A percentile compares a stretch with the other conserved stretches of the same genome.
phyloP scores from a whole-genome alignment of 305 asterid species.

The Fraxinus dipetala region DNA sequence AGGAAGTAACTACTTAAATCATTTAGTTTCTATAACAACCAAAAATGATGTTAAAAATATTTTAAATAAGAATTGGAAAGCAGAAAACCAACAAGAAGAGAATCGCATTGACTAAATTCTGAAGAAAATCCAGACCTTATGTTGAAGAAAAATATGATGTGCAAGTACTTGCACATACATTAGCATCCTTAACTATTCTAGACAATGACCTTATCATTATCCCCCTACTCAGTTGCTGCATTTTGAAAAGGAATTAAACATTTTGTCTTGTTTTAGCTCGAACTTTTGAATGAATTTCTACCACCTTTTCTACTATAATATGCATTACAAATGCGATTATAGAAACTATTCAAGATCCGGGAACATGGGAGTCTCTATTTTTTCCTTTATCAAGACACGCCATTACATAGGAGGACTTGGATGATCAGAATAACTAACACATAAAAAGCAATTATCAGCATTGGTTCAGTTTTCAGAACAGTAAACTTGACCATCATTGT shows the following conservation, averaged over 20 bases:
- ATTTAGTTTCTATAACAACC: background rate
- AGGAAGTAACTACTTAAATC: background rate
- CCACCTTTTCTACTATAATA: background rate
- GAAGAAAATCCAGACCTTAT: background rate
- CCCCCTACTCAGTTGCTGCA: background rate
- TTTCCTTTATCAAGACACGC: background rate
- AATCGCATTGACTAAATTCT: background rate
- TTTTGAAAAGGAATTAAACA: background rate
- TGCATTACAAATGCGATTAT: background rate
- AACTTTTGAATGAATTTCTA: background rate
- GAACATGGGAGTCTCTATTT: background rate
- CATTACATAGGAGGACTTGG: background rate
- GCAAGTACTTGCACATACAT: background rate
- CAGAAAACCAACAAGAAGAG: background rate
- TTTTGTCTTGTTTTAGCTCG: background rate
- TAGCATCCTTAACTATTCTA: background rate
- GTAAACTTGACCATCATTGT: background rate
- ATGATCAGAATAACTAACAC: background rate
- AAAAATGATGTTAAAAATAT: too few species aligned
- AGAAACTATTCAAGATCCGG: background rate
- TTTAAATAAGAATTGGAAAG: background rate
- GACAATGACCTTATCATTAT: background rate
- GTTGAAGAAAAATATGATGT: background rate
- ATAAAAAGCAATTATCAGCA: background rate
- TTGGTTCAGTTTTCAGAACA: background rate